These are phyloP conservation scores for Coemansia sp. DNA, from an alignment of 192 early-diverging fungal species.

Conservation along the genomic window DNA sequence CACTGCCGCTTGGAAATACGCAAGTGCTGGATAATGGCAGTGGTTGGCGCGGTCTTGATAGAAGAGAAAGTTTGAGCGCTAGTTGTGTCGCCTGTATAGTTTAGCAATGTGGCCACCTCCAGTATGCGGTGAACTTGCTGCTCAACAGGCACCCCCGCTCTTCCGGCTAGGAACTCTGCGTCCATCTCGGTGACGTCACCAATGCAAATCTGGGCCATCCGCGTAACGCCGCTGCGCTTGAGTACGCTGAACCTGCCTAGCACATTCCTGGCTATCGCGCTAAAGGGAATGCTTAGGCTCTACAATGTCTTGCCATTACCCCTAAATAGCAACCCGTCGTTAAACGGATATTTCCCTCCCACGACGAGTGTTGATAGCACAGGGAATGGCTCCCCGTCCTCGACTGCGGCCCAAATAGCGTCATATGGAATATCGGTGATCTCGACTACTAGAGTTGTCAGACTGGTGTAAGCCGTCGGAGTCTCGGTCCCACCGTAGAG, in stretches of 20 bases:
- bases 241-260: background rate
- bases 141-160: background rate
- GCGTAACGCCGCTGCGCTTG: background rate
- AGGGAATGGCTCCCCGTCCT: background rate
- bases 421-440: background rate
- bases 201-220: background rate
- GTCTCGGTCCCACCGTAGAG: background rate
- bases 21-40: background rate
- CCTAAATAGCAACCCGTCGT: background rate
- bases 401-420: background rate
- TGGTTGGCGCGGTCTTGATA: background rate
- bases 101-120: background rate
- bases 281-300: background rate
- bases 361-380: background rate
- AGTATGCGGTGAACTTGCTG: background rate
- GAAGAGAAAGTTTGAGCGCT: background rate
- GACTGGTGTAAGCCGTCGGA: background rate
- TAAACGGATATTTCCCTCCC: background rate
- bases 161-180: background rate
- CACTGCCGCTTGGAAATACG: background rate
- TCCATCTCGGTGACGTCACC: background rate
- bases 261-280: background rate
- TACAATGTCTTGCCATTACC: background rate
- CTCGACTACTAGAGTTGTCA: background rate
- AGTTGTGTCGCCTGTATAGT: background rate